Evolutionary conservation across 73 alveolate genomes (phyloP), one percentile per base, ranked within the genome.

Genomic region (Symbiodinium natans): DNA sequence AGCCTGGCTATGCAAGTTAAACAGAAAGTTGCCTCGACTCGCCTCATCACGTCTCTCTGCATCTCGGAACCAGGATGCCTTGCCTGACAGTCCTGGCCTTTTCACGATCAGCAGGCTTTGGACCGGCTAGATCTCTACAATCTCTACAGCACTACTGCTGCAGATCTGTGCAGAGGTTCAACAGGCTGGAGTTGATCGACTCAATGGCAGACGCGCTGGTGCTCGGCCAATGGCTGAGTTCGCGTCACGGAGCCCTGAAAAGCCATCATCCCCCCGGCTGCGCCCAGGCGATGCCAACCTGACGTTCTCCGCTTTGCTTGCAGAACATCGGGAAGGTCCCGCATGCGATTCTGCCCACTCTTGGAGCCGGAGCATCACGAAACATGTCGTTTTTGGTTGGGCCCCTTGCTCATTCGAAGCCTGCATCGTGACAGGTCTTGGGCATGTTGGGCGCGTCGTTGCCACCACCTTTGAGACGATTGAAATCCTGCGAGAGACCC

Each of bases 121-220:
- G 59, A 6, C 59, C 13, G 6, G 59, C 59, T 46, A 6, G 13
- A 13, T 46, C 59, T 6, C 59, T 46, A 6, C 59, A 46, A 46
- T n/a, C n/a, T n/a, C n/a, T n/a, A n/a, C n/a, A n/a, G n/a, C n/a
- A n/a, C n/a, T n/a, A n/a, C n/a, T 68, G 40, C 82, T 21, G 25
- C 38, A 68, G 41, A 15, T 3, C 17, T 33, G 17, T 7, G 0
- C 23, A 40, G 15, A 92, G 98, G 90, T 92, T 74, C 68, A 92
- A 92, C 82, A 82, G 98, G 56, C 82, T 92, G 82, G 98, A 92
- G 98, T 33, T 92, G 83, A 92, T 92, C 56, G 90, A 92, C 98
- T 75, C 98, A n/a, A 86, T 75, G 41, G 98, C 98, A 36, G 98
- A 92, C 34, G 88, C 92, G 82, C 82, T 92, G 83, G 98, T 92